phyloP scores from a whole-genome alignment of 768 basidiomycete species.

The Neoboletus magnificus region DNA sequence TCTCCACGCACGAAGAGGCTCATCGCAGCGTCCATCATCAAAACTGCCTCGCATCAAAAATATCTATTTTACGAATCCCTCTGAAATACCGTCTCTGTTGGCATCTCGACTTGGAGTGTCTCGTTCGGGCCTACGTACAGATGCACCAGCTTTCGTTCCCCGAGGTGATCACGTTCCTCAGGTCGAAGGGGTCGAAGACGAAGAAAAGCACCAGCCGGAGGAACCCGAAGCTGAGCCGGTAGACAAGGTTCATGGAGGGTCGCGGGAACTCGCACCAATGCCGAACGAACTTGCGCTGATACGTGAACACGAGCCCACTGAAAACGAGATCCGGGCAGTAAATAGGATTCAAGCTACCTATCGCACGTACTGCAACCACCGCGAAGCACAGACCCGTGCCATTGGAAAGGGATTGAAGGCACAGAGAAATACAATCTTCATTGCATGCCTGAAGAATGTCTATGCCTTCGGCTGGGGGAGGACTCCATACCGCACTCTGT shows the following conservation, averaged over 20 bases:
- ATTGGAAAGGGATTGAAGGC: slow-evolving; percentile 19
- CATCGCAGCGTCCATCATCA: too few species aligned
- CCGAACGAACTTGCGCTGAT: slow-evolving; percentile 14
- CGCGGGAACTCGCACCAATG: slow-evolving; percentile 5
- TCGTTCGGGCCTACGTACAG: slow-evolving; percentile 10
- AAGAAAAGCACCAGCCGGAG: neutral
- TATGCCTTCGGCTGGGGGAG: slow-evolving; percentile 27
- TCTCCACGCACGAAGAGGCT: slow-evolving; percentile 14
- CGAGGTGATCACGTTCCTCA: neutral
- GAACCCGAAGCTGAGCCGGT: neutral
- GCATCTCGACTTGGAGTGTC: slow-evolving; percentile 14
- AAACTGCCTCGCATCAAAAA: slow-evolving; percentile 25
- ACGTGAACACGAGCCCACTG: slow-evolving; percentile 19
- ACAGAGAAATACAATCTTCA: slow-evolving; percentile 25
- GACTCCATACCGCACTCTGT: slow-evolving; percentile 36
- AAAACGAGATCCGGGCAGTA: slow-evolving; percentile 27
- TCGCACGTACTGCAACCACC: slow-evolving; percentile 6
- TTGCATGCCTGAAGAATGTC: slow-evolving; percentile 27
- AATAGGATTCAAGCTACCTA: slow-evolving; percentile 20
- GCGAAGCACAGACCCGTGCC: slow-evolving; percentile 3
- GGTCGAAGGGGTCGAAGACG: too few species aligned
- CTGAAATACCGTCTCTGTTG: slow-evolving; percentile 32
- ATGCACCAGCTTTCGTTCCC: slow-evolving; percentile 17
- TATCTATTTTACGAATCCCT: slow-evolving; percentile 29
- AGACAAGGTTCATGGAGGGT: slow-evolving; percentile 14